Conservation (phyloP, 805 yeast genomes). For the Cyberlindnera mississippiensis region DNA sequence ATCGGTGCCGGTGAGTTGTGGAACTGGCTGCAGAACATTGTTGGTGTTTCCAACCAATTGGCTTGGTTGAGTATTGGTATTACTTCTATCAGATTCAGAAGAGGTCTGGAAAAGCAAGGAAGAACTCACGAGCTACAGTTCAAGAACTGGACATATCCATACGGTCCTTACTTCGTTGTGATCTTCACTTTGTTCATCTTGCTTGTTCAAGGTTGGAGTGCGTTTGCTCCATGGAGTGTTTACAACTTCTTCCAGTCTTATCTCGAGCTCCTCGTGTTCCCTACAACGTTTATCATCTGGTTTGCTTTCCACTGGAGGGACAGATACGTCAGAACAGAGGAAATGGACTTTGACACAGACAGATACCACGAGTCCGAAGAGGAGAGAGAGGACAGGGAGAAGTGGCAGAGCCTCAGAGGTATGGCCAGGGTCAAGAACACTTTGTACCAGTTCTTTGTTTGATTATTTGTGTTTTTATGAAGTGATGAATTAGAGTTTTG, state of each 20-base stretch:
- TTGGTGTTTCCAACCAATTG: slow-evolving; percentile 49
- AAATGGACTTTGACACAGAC: slow-evolving; percentile 52
- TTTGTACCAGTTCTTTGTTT: slow-evolving; percentile 15
- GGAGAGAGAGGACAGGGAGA: slow-evolving; percentile 28
- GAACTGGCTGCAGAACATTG: slow-evolving; percentile 49
- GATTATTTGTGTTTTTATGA: too few species aligned
- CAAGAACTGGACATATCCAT: slow-evolving; percentile 50
- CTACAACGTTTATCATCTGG: slow-evolving; percentile 40
- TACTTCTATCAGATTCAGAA: slow-evolving; percentile 46
- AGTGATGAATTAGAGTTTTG: too few species aligned
- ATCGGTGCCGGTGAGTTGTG: slow-evolving; percentile 51
- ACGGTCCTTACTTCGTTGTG: slow-evolving; percentile 45
- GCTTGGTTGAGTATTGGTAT: slow-evolving; percentile 49
- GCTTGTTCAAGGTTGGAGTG: slow-evolving; percentile 51
- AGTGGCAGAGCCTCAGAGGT: slow-evolving; percentile 33
- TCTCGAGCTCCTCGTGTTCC: slow-evolving; percentile 45
- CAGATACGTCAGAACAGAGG: slow-evolving; percentile 38
- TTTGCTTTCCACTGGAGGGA: slow-evolving; percentile 35
- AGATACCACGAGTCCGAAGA: slow-evolving; percentile 47
- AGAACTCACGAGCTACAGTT: slow-evolving; percentile 38
- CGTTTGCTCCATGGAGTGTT: slow-evolving; percentile 43
- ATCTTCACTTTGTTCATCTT: slow-evolving; percentile 40
- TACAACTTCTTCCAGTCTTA: slow-evolving; percentile 42
- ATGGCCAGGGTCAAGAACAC: slow-evolving; percentile 34
- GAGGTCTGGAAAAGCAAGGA: slow-evolving; percentile 42